Evolutionary conservation across 2,329 filamentous ascomycete genomes (phyloP).

Genomic region (Fusarium poae): DNA sequence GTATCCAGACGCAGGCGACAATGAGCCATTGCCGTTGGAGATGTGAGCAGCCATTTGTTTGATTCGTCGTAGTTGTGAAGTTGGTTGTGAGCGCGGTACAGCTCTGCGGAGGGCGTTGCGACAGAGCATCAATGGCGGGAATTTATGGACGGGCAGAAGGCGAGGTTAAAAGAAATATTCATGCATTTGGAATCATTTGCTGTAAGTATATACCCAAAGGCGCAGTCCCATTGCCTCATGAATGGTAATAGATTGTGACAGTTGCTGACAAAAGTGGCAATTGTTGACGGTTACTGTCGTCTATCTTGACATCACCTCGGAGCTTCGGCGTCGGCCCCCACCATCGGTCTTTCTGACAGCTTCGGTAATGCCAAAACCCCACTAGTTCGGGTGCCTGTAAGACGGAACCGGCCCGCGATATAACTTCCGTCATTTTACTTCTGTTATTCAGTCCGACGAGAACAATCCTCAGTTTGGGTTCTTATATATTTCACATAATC

Average conservation of each 20-base stretch:
- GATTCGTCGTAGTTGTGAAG: constrained; percentile 40
- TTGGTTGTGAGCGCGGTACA: constrained; percentile 47
- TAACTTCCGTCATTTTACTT: neutral
- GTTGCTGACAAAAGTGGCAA: constrained; percentile 44
- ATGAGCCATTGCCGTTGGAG: constrained; percentile 51
- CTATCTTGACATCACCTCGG: constrained; percentile 44
- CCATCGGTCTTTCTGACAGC: constrained; percentile 12
- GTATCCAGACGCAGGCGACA: constrained; percentile 22
- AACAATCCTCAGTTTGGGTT: neutral
- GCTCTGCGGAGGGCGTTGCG: constrained; percentile 51
- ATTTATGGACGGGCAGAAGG: constrained; percentile 3
- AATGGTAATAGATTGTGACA: constrained; percentile 2
- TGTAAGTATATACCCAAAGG: neutral
- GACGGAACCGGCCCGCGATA: constrained; percentile 31
- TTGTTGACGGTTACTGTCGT: constrained; percentile 25
- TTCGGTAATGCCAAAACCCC: neutral
- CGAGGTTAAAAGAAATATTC: constrained; percentile 13
- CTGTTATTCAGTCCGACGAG: neutral
- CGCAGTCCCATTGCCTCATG: constrained; percentile 10
- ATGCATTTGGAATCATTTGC: constrained; percentile 31
- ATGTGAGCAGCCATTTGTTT: constrained; percentile 53
- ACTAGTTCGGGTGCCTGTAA: constrained; percentile 29
- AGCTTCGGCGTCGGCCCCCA: constrained; percentile 29
- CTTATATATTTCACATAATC: neutral
- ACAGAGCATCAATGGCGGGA: constrained; percentile 53